phyloP scores from a whole-genome alignment of 1,284 basidiomycete species.

The Heterobasidion irregulare region DNA sequence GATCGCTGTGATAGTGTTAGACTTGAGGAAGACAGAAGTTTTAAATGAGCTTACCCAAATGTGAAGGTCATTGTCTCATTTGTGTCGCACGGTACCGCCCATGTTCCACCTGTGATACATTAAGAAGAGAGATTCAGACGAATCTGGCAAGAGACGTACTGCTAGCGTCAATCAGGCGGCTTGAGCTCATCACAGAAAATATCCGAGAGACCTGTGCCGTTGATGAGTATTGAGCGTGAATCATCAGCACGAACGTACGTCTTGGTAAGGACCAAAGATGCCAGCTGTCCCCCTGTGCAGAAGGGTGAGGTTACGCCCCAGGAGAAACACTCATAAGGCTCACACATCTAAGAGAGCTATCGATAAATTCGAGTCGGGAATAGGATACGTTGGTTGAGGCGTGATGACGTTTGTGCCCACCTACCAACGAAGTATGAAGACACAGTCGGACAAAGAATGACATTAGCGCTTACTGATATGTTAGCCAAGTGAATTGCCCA shows the following conservation, averaged over 20 bases:
- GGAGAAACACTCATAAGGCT: conserved; percentile 14
- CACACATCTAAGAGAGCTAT: conserved; percentile 74
- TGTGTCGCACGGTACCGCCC: conserved; percentile 77
- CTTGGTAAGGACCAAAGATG: conserved; percentile 75
- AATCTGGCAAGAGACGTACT: conserved; percentile 22
- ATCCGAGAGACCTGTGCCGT: conserved; percentile 54
- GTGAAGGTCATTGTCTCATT: conserved; percentile 59
- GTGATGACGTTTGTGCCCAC: conserved; percentile 50
- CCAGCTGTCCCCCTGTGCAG: conserved; percentile 61
- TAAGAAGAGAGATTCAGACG: conserved; percentile 4
- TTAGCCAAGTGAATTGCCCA: conserved; percentile 67
- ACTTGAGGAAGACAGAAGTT: not conserved
- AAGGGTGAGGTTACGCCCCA: conserved; percentile 1
- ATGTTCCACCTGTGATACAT: conserved; percentile 50
- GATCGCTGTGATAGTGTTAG: conserved; percentile 27
- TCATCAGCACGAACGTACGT: conserved; percentile 35
- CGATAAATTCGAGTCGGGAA: conserved; percentile 44
- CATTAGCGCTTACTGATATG: conserved; percentile 39
- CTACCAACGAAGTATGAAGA: conserved; percentile 24
- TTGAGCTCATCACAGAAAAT: conserved; percentile 53
- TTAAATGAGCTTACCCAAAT: conserved; percentile 48
- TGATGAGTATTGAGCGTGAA: not conserved
- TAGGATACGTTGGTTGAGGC: conserved; percentile 62
- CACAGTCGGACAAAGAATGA: not conserved
- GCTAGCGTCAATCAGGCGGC: conserved; percentile 57